phyloP scores from a whole-genome alignment of 78 protist species.

The Dictyostelium intermedium region DNA sequence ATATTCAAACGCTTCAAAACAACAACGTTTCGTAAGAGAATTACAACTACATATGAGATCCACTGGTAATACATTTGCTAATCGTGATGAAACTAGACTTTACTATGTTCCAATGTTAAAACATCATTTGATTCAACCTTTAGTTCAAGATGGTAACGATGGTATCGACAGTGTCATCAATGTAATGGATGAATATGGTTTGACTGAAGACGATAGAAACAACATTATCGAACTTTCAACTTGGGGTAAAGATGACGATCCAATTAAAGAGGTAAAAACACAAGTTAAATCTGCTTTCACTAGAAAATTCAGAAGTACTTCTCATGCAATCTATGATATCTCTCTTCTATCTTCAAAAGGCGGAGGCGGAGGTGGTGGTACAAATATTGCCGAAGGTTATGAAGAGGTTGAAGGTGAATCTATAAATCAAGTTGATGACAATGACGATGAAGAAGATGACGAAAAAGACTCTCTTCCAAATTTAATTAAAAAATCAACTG shows the following conservation, averaged over 20 bases:
- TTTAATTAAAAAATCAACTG: constrained; percentile 2
- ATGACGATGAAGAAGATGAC: background rate
- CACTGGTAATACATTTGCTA: background rate
- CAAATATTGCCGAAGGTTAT: background rate
- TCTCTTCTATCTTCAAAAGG: background rate
- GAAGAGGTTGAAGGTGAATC: background rate
- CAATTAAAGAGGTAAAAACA: background rate
- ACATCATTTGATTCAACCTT: constrained; percentile 30
- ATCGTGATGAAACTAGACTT: constrained; percentile 16
- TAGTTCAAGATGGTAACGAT: constrained; percentile 9
- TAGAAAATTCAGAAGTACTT: background rate
- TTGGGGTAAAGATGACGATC: constrained; percentile 2
- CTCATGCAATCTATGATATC: constrained; percentile 33
- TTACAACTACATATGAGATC: constrained; percentile 59
- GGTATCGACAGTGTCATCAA: constrained; percentile 17
- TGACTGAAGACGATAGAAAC: constrained; percentile 50
- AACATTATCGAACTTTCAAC: constrained; percentile 40
- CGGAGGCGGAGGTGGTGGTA: background rate
- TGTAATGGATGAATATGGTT: constrained; percentile 60
- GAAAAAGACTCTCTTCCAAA: background rate
- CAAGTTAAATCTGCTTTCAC: constrained; percentile 35
- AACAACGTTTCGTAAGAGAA: constrained; percentile 44
- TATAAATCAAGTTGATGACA: background rate
- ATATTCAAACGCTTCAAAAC: constrained; percentile 40
- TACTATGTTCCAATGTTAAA: constrained; percentile 48